These are phyloP conservation scores for Arachis monticola DNA, from an alignment of 331 rosid genomes.

Conservation along the genomic window DNA sequence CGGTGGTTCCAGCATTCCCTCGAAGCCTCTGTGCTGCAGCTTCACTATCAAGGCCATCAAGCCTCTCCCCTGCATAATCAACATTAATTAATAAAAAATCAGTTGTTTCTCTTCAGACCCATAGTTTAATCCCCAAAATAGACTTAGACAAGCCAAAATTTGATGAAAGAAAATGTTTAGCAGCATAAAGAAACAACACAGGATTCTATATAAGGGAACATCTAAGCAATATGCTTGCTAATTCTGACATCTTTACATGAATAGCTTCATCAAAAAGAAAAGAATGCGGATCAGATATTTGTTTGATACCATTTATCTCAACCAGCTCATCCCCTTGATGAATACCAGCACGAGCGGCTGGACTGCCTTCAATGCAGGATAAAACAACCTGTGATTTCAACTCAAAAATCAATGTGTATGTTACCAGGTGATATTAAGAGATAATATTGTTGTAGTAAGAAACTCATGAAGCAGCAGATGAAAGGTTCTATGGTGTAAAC, in stretches of 20 bases:
- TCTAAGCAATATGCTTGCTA: not conserved
- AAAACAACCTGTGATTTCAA: constrained; percentile 73
- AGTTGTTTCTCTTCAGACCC: constrained; percentile 1
- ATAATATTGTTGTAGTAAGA: not conserved
- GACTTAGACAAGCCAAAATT: not conserved
- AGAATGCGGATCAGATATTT: constrained; percentile 23
- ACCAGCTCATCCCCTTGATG: constrained; percentile 93
- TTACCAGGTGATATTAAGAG: not conserved
- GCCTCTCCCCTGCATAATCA: constrained; percentile 67
- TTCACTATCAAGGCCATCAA: constrained; percentile 84
- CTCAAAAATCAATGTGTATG: not conserved
- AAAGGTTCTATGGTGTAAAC: constrained; percentile 12
- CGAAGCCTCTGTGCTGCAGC: constrained; percentile 84
- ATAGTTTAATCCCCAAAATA: not conserved
- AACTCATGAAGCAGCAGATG: constrained; percentile 8
- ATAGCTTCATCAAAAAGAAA: not conserved
- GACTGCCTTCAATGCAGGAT: constrained; percentile 84
- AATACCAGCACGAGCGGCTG: constrained; percentile 95
- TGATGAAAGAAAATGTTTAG: constrained; percentile 6
- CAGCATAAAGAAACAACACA: not conserved
- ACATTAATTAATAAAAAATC: constrained; percentile 27
- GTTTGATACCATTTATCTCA: constrained; percentile 72
- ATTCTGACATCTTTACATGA: not conserved
- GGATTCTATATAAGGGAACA: not conserved
- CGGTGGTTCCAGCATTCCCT: constrained; percentile 90